Conservation (phyloP, 495 filamentous ascomycete species). For the Hyphodiscus hymeniophilus region DNA sequence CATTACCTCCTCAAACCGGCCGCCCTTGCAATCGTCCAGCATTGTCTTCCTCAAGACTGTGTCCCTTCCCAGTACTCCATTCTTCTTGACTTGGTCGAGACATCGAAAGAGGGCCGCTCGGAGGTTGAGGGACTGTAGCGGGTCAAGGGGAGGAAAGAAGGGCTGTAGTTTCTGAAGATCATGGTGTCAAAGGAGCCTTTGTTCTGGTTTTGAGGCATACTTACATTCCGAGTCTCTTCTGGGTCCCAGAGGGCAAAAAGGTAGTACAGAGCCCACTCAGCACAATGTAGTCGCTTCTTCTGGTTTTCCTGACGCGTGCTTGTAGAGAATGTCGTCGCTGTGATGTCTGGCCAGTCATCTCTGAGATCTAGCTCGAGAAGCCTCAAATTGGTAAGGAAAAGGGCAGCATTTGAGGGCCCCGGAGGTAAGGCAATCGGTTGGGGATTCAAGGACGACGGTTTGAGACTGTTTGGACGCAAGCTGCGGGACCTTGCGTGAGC, state of each 20-base stretch:
- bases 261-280: slow-evolving; percentile 80
- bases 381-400: slow-evolving; percentile 73
- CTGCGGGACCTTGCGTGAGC: slow-evolving; percentile 10
- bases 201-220: slow-evolving; percentile 8
- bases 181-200: background rate
- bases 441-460: slow-evolving; percentile 4
- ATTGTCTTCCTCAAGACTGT: slow-evolving; percentile 75
- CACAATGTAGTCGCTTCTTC: slow-evolving; percentile 65
- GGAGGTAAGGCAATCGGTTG: background rate
- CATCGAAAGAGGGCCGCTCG: slow-evolving; percentile 74
- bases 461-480: slow-evolving; percentile 12
- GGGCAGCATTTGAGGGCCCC: slow-evolving; percentile 44
- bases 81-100: slow-evolving; percentile 77
- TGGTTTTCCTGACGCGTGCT: slow-evolving; percentile 62
- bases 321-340: slow-evolving; percentile 51
- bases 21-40: slow-evolving; percentile 86
- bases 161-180: slow-evolving; percentile 66
- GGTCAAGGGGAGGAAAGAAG: slow-evolving; percentile 81
- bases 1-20: slow-evolving; percentile 71
- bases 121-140: slow-evolving; percentile 80
- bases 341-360: slow-evolving; percentile 71
- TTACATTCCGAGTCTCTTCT: slow-evolving; percentile 60
- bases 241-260: slow-evolving; percentile 78
- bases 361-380: slow-evolving; percentile 68
- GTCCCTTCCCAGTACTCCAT: slow-evolving; percentile 70